A percentile compares a stretch with the other conserved stretches of the same genome.
Evolutionary conservation across 2,329 filamentous ascomycete genomes (phyloP).

Genomic region (Fusarium illudens): DNA sequence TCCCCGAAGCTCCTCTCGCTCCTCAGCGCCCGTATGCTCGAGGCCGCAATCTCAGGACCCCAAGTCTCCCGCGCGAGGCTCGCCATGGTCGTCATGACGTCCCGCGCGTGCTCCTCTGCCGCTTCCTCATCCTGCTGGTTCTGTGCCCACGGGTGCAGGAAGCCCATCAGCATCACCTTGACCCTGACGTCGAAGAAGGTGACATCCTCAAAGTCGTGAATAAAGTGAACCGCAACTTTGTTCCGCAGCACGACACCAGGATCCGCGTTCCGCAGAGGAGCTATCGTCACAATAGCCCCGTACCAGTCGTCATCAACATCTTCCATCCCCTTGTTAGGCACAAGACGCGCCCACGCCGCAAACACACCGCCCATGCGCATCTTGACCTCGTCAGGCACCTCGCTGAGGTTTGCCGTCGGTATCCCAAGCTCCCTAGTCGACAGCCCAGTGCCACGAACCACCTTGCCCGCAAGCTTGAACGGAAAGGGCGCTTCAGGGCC

Average conservation of each 20-base stretch:
- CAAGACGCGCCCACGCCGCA: slow-evolving; percentile 68
- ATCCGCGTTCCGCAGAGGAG: slow-evolving; percentile 56
- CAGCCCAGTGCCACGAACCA: slow-evolving; percentile 55
- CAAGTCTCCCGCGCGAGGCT: slow-evolving; percentile 58
- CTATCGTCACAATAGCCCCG: slow-evolving; percentile 66
- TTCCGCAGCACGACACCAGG: slow-evolving; percentile 59
- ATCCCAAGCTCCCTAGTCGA: slow-evolving; percentile 53
- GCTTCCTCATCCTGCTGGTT: slow-evolving; percentile 32
- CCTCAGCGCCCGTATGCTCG: slow-evolving; percentile 50
- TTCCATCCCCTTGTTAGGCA: slow-evolving; percentile 45
- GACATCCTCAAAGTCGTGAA: slow-evolving; percentile 58
- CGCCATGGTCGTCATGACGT: slow-evolving; percentile 54
- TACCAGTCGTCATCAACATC: slow-evolving; percentile 60
- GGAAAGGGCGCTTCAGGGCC: slow-evolving; percentile 65
- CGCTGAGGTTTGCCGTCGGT: slow-evolving; percentile 63
- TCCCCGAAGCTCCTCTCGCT: slow-evolving; percentile 55
- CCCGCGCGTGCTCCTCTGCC: slow-evolving; percentile 47
- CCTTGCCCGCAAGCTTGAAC: slow-evolving; percentile 58
- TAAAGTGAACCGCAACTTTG: slow-evolving; percentile 61
- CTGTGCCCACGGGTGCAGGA: slow-evolving; percentile 53
- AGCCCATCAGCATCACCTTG: slow-evolving; percentile 68
- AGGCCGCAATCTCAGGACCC: slow-evolving; percentile 52
- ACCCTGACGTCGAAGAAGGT: slow-evolving; percentile 56
- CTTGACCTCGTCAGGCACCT: slow-evolving; percentile 61
- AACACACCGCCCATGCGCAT: slow-evolving; percentile 68